A percentile compares a stretch with the other conserved stretches of the same genome.
These are phyloP conservation scores for Sclerotinia borealis DNA, from an alignment of 2,329 filamentous ascomycete species.

Conservation along the genomic window DNA sequence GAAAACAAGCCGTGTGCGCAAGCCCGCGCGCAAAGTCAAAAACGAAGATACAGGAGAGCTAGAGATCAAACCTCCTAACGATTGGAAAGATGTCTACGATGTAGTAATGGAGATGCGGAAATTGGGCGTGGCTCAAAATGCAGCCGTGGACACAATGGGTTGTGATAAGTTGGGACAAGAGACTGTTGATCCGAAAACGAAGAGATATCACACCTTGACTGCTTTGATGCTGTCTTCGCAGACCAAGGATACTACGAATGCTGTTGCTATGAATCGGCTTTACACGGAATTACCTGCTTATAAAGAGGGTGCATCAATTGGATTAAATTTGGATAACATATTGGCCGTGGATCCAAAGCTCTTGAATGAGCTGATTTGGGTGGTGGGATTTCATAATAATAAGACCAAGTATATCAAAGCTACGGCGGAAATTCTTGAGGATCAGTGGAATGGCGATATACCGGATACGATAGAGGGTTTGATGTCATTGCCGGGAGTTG, in stretches of 20 bases:
- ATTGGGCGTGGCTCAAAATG: slow-evolving; percentile 54
- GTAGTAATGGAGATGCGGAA: slow-evolving; percentile 71
- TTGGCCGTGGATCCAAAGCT: slow-evolving; percentile 51
- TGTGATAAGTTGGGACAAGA: slow-evolving; percentile 9
- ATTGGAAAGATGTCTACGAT: slow-evolving; percentile 80
- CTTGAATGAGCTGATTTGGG: slow-evolving; percentile 58
- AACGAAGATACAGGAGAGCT: slow-evolving; percentile 38
- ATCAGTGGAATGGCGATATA: slow-evolving; percentile 57
- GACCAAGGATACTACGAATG: slow-evolving; percentile 69
- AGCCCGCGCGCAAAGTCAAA: slow-evolving; percentile 42
- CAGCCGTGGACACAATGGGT: slow-evolving; percentile 88
- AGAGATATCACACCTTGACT: slow-evolving; percentile 62
- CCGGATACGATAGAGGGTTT: slow-evolving; percentile 59
- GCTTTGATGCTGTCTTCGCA: slow-evolving; percentile 68
- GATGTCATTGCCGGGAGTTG: slow-evolving; percentile 60
- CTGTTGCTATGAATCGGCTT: slow-evolving; percentile 59
- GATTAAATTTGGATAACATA: slow-evolving; percentile 57
- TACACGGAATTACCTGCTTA: slow-evolving; percentile 51
- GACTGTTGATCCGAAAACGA: slow-evolving; percentile 9
- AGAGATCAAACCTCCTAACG: slow-evolving; percentile 54
- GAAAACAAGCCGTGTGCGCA: slow-evolving; percentile 36
- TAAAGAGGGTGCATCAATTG: slow-evolving; percentile 32
- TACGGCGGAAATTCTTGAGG: slow-evolving; percentile 54
- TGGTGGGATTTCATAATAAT: slow-evolving; percentile 70
- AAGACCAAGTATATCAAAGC: slow-evolving; percentile 68